Evolutionary conservation across 257 asterid genomes (phyloP), one percentile per base, ranked within the genome.

Genomic region (Solanum medicagineum): DNA sequence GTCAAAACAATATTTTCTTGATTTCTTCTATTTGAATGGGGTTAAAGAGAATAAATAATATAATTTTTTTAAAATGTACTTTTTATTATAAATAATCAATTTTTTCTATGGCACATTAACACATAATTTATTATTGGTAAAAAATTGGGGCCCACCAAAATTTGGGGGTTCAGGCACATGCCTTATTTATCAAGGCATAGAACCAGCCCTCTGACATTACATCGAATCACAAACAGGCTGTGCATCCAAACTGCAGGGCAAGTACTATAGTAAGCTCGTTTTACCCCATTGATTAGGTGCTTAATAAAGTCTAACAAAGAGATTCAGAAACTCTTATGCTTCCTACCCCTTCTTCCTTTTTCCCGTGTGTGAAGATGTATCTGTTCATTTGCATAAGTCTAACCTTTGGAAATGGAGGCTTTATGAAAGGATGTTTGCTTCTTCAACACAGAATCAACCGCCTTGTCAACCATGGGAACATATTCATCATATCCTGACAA

Each of bases 381-480:
- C 19, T 79, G 29, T 29, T 79, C 49, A 36, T 53, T 79, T 17
- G 49, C 7, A 29, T 54, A 62, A 86, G 32, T 77, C 62, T 56
- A 74, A 93, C 97, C 97, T 92, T 90, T 89, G 87, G 95, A 63
- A 82, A 81, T 74, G 86, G 63, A 2, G 32, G 84, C 84, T 65
- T 86, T 90, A 85, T 88, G 88, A 13, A 92, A 87, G 73, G 87
- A 53, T 71, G 89, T 86, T 84, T 84, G 94, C 85, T 90, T 93
- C 89, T 91, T 91, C 87, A 90, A 90, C 73, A 87, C 95, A 85
- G 97, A 91, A 90, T 91, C 96, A 87, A 93, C 96, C 59, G 94
- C 96, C 91, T 93, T 93, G 91, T 93, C 97, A 62, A 93, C 97
- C 93, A 93, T 92, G 70, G 97, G 97, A 77, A 93, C 94, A 91